A percentile compares a stretch with the other conserved stretches of the same genome.
phyloP scores from a whole-genome alignment of 768 basidiomycete genomes.

The Mycena vulgaris region DNA sequence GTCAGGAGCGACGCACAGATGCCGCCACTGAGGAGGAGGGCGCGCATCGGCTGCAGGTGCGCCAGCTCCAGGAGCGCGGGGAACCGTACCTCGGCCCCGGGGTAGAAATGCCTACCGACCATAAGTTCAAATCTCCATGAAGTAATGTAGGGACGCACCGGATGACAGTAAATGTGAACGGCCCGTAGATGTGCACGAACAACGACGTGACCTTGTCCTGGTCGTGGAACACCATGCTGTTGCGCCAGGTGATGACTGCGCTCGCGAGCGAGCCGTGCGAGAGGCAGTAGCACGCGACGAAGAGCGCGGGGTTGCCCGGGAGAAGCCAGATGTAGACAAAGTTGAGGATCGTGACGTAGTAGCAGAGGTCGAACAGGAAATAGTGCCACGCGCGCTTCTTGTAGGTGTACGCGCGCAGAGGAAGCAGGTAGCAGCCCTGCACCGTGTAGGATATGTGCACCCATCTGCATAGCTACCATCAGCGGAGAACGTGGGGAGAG shows the following conservation, averaged over 20 bases:
- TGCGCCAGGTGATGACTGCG: conserved; percentile 98
- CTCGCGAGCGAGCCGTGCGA: conserved; percentile 93
- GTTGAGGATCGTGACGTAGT: conserved; percentile 93
- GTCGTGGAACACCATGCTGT: conserved; percentile 98
- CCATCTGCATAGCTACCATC: conserved; percentile 75
- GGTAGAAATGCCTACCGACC: conserved; percentile 85
- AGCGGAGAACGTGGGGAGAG: conserved; percentile 31
- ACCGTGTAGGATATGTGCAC: conserved; percentile 90
- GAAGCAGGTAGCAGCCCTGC: conserved; percentile 84
- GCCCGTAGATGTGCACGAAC: conserved; percentile 95
- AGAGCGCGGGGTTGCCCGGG: conserved; percentile 82
- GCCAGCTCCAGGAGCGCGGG: conserved; percentile 85
- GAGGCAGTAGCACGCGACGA: conserved; percentile 93
- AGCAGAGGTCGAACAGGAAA: conserved; percentile 94
- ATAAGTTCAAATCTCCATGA: neutral
- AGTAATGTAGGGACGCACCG: conserved; percentile 72
- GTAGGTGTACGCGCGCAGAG: conserved; percentile 87
- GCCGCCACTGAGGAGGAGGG: conserved; percentile 83
- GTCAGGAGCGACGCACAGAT: conserved; percentile 75
- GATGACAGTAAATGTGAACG: conserved; percentile 93
- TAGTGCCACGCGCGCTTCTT: conserved; percentile 94
- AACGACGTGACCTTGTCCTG: conserved; percentile 96
- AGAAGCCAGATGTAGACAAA: conserved; percentile 94
- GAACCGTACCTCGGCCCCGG: conserved; percentile 83
- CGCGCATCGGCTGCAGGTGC: conserved; percentile 77